phyloP scores from a whole-genome alignment of 306 rosid species.

The Quercus variabilis region DNA sequence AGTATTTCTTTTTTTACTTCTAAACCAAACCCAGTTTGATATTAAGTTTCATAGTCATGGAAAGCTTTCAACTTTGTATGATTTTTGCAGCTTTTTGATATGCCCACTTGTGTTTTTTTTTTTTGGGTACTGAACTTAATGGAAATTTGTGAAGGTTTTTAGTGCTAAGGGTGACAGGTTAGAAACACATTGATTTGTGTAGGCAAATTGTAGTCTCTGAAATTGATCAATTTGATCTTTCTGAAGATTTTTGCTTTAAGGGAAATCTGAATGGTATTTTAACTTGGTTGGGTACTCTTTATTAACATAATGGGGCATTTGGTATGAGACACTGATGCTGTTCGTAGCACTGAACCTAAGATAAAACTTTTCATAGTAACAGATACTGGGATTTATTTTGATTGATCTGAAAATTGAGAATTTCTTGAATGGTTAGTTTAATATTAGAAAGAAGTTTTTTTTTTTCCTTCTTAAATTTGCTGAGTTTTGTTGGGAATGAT shows the following conservation, averaged over 20 bases:
- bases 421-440: neutral
- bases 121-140: neutral
- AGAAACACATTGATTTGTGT: neutral
- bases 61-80: conserved; percentile 7
- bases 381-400: neutral
- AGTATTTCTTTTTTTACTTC: conserved; percentile 31
- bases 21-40: conserved; percentile 1
- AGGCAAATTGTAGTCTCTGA: conserved; percentile 4
- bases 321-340: neutral
- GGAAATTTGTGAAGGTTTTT: neutral
- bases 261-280: conserved; percentile 3
- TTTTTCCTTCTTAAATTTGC: neutral
- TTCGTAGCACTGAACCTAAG: conserved; percentile 10
- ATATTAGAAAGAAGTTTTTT: neutral
- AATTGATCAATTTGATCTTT: conserved; percentile 9
- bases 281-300: conserved; percentile 7
- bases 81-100: neutral
- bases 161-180: neutral
- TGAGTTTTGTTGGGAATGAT: neutral
- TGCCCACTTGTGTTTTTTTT: neutral
- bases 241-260: neutral
- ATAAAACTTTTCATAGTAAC: conserved; percentile 6
- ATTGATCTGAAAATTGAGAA: neutral
- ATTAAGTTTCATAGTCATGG: neutral
- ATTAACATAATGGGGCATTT: neutral